phyloP scores from a whole-genome alignment of 1,284 basidiomycete genomes.

The Puccinia hordei region DNA sequence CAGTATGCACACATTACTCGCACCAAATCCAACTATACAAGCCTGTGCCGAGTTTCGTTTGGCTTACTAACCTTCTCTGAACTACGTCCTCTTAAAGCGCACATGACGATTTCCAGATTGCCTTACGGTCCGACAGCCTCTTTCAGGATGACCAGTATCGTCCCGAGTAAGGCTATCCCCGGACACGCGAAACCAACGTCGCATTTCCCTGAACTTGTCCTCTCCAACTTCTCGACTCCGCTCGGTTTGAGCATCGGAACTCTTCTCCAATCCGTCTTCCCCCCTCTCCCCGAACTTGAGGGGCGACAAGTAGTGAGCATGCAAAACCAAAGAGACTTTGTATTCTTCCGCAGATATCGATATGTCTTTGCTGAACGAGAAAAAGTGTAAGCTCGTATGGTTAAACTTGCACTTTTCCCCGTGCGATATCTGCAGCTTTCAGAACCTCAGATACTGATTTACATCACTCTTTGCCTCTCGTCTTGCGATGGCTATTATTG shows the following conservation, averaged over 20 bases:
- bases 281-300: conserved; percentile 90
- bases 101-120: conserved; percentile 85
- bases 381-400: conserved; percentile 39
- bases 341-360: conserved; percentile 79
- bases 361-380: conserved; percentile 49
- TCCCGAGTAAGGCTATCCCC: conserved; percentile 45
- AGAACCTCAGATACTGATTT: background rate
- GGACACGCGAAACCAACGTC: conserved; percentile 89
- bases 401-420: background rate
- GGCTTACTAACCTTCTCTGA: background rate
- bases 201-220: conserved; percentile 91
- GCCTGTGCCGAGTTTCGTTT: background rate
- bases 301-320: conserved; percentile 95
- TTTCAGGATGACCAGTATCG: conserved; percentile 87
- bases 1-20: conserved; percentile 6
- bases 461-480: background rate
- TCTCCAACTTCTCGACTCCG: conserved; percentile 92
- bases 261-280: conserved; percentile 93
- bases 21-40: background rate
- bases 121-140: conserved; percentile 92
- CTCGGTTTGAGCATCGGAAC: conserved; percentile 89
- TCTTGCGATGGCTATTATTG: too few relatives aligned
- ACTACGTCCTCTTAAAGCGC: conserved; percentile 66
- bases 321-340: conserved; percentile 96
- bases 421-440: background rate